Base-by-base conservation (phyloP, 495 filamentous ascomycete species). In the Xanthoparmelia taractica region DNA sequence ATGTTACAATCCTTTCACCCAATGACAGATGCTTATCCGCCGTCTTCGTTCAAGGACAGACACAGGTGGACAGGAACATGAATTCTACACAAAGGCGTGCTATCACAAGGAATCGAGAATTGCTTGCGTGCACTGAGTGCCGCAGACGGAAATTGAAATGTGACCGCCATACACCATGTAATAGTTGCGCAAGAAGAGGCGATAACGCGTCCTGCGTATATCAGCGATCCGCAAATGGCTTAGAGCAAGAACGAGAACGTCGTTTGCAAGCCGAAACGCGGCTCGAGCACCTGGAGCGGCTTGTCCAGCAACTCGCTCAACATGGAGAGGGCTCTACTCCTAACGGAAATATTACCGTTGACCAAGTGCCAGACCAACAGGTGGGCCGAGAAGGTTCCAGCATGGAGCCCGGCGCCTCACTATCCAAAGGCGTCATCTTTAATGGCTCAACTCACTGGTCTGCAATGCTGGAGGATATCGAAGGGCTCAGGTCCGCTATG, bases 371-470 rank as follows among this genome's bases (percentile, higher is more conserved):
- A 15, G 48, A 52, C 4, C 27, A 31, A 18, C 48, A 31, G 12
- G 12, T 31, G 48, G 31, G 1, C 12, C 25, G 25, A 52, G 25
- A 6, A 3, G 15, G 31, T 12, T 48, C 10, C n/a, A 25, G 45
- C 45, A 48, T 48, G 8, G 15, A 31, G 23, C 15, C 27, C 23
- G 45, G n/a, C n/a, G 45, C 11, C 23, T 12, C 13, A 12, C 8
- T 27, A 10, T 34, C 54, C 15, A 13, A 65, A 5, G 71, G 69
- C 45, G 41, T 65, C 2, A 63, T 57, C 20, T 71, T 71, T 50
- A 64, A 73, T 47, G 71, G 66, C 31, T 61, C 62, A 11, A 65
- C 69, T 8, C 73, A 73, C 37, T 73, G 73, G 73, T 67, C 65
- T 29, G 65, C 69, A 10, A 72, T 75, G 48, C 57, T 73, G 15